Percentiles rank a stretch among this genome's conserved stretches.
These are phyloP conservation scores for Viola odorata DNA, from an alignment of 345 rosid genomes.

Conservation along the genomic window DNA sequence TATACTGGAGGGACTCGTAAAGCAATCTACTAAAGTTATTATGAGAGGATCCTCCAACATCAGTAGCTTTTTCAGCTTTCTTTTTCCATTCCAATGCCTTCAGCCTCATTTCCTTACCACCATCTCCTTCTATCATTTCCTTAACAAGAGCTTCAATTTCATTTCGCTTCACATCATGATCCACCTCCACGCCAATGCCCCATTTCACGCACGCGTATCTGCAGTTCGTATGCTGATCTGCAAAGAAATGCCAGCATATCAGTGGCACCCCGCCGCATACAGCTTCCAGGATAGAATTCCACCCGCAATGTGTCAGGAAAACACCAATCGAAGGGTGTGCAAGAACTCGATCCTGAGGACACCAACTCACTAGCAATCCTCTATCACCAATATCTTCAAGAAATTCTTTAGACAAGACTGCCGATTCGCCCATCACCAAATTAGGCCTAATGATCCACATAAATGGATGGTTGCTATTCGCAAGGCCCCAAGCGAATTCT, in stretches of 20 bases:
- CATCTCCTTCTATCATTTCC: constrained; percentile 21
- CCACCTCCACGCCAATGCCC: constrained; percentile 29
- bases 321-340: constrained; percentile 24
- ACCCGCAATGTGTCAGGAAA: constrained; percentile 37
- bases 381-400: constrained; percentile 18
- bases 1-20: too few species aligned
- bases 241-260: constrained; percentile 35
- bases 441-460: constrained; percentile 33
- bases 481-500: constrained; percentile 40
- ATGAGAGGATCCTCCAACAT: too few species aligned
- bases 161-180: constrained; percentile 19
- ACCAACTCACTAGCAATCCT: constrained; percentile 31
- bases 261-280: constrained; percentile 20
- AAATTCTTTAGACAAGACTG: constrained; percentile 19
- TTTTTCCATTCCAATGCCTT: constrained; percentile 27
- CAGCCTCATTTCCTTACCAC: constrained; percentile 17
- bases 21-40: too few species aligned
- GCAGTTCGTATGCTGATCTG: constrained; percentile 30
- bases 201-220: constrained; percentile 19
- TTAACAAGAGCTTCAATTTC: constrained; percentile 15
- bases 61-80: constrained; percentile 25
- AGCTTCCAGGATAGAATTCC: constrained; percentile 31
- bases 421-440: constrained; percentile 23
- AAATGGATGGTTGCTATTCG: constrained; percentile 27
- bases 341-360: constrained; percentile 25